Percentiles rank a stretch among this genome's conserved stretches.
These are phyloP conservation scores for Vinca minor DNA, from an alignment of 257 asterid genomes.

Conservation along the genomic window DNA sequence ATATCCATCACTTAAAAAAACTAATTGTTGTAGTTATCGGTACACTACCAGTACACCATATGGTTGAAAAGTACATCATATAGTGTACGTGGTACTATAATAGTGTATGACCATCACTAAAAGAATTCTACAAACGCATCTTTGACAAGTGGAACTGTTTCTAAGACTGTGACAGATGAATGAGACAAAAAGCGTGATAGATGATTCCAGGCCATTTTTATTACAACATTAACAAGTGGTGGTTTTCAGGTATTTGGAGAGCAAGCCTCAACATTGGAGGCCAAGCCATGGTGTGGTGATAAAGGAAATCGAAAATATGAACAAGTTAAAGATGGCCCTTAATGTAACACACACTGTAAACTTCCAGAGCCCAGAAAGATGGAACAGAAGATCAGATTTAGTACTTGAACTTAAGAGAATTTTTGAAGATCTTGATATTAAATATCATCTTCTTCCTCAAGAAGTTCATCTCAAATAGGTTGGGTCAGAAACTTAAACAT, in stretches of 20 bases:
- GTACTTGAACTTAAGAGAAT: slow-evolving; percentile 48
- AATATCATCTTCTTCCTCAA: slow-evolving; percentile 51
- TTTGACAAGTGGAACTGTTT: too few species aligned
- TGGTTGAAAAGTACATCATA: too few species aligned
- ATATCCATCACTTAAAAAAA: too few species aligned
- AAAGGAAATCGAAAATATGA: slow-evolving; percentile 53
- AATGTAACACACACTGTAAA: slow-evolving; percentile 55
- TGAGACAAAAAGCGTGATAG: too few species aligned
- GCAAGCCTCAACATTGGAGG: slow-evolving; percentile 61
- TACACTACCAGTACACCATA: too few species aligned
- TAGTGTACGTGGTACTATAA: too few species aligned
- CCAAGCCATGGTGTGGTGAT: slow-evolving; percentile 46
- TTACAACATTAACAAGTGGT: not conserved
- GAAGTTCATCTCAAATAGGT: slow-evolving; percentile 37
- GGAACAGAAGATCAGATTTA: slow-evolving; percentile 46
- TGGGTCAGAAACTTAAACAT: slow-evolving; percentile 9
- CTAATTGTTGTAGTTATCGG: too few species aligned
- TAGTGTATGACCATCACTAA: too few species aligned
- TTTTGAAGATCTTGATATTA: slow-evolving; percentile 47
- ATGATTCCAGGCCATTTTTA: too few species aligned
- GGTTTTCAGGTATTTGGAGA: slow-evolving; percentile 56
- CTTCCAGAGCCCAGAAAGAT: slow-evolving; percentile 46
- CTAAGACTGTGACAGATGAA: too few species aligned
- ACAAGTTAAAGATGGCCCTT: slow-evolving; percentile 51
- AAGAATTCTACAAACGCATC: too few species aligned